Percentiles rank a stretch among this genome's conserved stretches.
Conservation (phyloP, 2,329 filamentous ascomycete species). For the Fusarium floridanum region DNA sequence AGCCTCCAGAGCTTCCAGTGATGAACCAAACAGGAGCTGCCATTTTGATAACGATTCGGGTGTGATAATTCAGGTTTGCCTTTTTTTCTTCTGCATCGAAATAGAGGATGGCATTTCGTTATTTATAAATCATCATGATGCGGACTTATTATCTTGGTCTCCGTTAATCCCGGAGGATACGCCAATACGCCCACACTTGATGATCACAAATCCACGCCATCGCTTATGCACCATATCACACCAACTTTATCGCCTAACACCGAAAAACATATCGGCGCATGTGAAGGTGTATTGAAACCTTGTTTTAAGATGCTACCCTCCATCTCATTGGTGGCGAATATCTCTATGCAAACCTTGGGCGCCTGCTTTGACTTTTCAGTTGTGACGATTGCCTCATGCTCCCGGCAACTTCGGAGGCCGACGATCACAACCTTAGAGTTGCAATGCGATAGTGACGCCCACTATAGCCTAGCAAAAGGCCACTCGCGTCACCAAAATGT, state of each 20-base stretch:
- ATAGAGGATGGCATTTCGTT: neutral
- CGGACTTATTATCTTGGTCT: slow-evolving; percentile 28
- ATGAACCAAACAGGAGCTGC: slow-evolving; percentile 42
- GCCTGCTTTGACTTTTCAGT: neutral
- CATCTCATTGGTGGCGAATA: neutral
- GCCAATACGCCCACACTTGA: neutral
- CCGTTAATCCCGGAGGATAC: slow-evolving; percentile 4
- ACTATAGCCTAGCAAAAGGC: neutral
- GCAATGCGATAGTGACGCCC: neutral
- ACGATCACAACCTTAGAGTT: neutral
- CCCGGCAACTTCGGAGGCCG: neutral
- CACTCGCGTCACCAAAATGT: neutral
- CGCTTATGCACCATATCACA: neutral
- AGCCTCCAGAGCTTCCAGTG: slow-evolving; percentile 42
- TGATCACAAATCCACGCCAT: slow-evolving; percentile 1
- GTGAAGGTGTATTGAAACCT: neutral
- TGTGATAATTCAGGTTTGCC: neutral
- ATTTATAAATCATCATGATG: neutral
- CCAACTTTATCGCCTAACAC: neutral
- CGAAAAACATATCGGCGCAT: neutral
- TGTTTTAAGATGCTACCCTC: neutral
- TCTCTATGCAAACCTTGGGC: neutral
- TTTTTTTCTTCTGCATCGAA: neutral
- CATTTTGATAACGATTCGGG: slow-evolving; percentile 22
- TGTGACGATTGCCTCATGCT: neutral